Conservation (phyloP, 768 basidiomycete genomes). For the Termitomyces eurrhizus region DNA sequence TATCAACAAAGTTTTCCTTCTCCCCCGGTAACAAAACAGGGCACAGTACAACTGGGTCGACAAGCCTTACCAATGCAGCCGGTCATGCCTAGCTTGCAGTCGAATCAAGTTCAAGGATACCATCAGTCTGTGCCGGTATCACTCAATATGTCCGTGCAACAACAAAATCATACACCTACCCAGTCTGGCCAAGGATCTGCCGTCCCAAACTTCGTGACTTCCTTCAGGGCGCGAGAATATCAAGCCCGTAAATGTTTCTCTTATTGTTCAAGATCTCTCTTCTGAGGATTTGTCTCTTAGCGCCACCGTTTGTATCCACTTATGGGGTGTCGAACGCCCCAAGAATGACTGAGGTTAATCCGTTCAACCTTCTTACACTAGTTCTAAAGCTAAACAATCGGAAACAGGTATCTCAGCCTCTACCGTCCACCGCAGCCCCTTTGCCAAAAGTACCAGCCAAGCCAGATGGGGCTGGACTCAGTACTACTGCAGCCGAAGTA, state of each 20-base stretch:
- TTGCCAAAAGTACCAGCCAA: not conserved
- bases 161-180: not conserved
- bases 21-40: not conserved
- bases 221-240: not conserved
- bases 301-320: slow-evolving; percentile 2
- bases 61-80: slow-evolving; percentile 14
- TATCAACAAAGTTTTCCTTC: not conserved
- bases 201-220: slow-evolving; percentile 8
- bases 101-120: not conserved
- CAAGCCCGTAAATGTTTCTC: not conserved
- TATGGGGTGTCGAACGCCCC: slow-evolving; percentile 1
- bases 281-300: not conserved
- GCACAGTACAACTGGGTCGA: slow-evolving; percentile 1
- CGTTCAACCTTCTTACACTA: not conserved
- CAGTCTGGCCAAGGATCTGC: not conserved
- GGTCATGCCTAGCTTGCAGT: not conserved
- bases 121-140: not conserved
- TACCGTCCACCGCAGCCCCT: not conserved
- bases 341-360: not conserved
- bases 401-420: not conserved
- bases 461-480: not conserved
- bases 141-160: not conserved
- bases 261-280: not conserved
- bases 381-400: not conserved
- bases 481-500: not conserved